Evolutionary conservation across 371 early-diverging fungal species (phyloP).

Genomic region (Mortierella polycephala): DNA sequence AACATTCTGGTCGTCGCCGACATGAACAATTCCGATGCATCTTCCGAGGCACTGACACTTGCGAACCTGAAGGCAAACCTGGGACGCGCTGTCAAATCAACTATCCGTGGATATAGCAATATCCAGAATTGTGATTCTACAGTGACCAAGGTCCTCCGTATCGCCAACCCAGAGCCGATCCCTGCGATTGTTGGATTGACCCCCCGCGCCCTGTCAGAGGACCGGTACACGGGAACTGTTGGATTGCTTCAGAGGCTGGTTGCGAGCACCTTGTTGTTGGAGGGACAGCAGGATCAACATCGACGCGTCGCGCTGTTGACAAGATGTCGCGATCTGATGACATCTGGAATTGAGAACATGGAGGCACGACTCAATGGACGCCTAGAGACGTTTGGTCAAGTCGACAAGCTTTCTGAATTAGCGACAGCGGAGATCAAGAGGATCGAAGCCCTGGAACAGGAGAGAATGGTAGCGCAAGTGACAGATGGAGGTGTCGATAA

Average conservation of each 20-base stretch:
- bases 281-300: slow-evolving; percentile 21
- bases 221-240: slow-evolving; percentile 24
- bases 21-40: slow-evolving; percentile 22
- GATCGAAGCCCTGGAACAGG: slow-evolving; percentile 26
- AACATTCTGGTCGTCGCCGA: slow-evolving; percentile 47
- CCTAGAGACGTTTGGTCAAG: slow-evolving; percentile 42
- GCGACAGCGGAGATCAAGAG: slow-evolving; percentile 47
- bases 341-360: slow-evolving; percentile 41
- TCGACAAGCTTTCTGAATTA: slow-evolving; percentile 41
- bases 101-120: slow-evolving; percentile 45
- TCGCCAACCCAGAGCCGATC: slow-evolving; percentile 47
- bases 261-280: slow-evolving; percentile 29
- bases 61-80: slow-evolving; percentile 44
- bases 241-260: slow-evolving; percentile 40
- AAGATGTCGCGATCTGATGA: slow-evolving; percentile 45
- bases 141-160: slow-evolving; percentile 41
- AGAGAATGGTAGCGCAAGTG: slow-evolving; percentile 37
- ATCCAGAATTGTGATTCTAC: slow-evolving; percentile 13
- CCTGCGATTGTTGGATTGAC: slow-evolving; percentile 30
- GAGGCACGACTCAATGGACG: slow-evolving; percentile 33
- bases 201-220: slow-evolving; percentile 18
- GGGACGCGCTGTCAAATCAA: slow-evolving; percentile 35
- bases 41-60: slow-evolving; percentile 31
- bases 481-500: slow-evolving; percentile 46
- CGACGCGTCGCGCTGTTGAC: slow-evolving; percentile 37